A percentile compares a stretch with the other conserved stretches of the same genome.
These are phyloP conservation scores for Thielaviopsis euricoi DNA, from an alignment of 2,329 filamentous ascomycete species.

Conservation along the genomic window DNA sequence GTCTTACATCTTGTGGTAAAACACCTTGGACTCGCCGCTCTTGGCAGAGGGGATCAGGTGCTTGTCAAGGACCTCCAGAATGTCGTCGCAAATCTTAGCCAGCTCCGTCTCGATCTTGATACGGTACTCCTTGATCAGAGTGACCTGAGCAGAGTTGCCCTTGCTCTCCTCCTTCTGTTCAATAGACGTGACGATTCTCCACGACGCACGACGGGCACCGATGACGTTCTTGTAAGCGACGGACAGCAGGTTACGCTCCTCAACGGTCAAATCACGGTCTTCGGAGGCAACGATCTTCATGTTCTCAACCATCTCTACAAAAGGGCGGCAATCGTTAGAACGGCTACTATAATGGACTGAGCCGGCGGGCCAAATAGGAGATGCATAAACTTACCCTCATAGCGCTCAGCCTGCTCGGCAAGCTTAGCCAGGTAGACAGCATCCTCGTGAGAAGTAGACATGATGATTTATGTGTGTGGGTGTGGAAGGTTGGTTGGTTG, in stretches of 20 bases:
- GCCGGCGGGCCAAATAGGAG: constrained; percentile 6
- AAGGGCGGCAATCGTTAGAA: constrained; percentile 2
- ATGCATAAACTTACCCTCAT: constrained; percentile 56
- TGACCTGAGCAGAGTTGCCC: constrained; percentile 83
- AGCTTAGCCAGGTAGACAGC: constrained; percentile 99
- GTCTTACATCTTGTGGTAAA: constrained; percentile 97
- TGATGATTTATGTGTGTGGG: constrained; percentile 53
- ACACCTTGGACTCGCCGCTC: constrained; percentile 96
- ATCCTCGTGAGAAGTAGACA: constrained; percentile 51
- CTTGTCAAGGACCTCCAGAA: constrained; percentile 85
- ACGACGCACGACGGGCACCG: constrained; percentile 87
- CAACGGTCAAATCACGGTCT: constrained; percentile 67
- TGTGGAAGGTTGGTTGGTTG: background rate
- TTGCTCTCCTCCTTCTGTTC: constrained; percentile 99
- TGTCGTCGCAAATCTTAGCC: constrained; percentile 94
- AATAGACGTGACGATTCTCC: constrained; percentile 96
- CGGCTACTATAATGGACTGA: constrained; percentile 11
- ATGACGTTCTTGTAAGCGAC: constrained; percentile 99
- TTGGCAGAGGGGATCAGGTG: constrained; percentile 88
- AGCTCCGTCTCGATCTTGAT: constrained; percentile 96
- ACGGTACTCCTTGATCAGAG: constrained; percentile 93
- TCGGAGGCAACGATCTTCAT: constrained; percentile 97
- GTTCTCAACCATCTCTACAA: constrained; percentile 95
- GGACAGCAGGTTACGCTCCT: constrained; percentile 93
- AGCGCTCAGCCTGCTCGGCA: constrained; percentile 99